Evolutionary conservation across 1,139 yeast genomes (phyloP).

Genomic region (Nakaseomyces sp.): DNA sequence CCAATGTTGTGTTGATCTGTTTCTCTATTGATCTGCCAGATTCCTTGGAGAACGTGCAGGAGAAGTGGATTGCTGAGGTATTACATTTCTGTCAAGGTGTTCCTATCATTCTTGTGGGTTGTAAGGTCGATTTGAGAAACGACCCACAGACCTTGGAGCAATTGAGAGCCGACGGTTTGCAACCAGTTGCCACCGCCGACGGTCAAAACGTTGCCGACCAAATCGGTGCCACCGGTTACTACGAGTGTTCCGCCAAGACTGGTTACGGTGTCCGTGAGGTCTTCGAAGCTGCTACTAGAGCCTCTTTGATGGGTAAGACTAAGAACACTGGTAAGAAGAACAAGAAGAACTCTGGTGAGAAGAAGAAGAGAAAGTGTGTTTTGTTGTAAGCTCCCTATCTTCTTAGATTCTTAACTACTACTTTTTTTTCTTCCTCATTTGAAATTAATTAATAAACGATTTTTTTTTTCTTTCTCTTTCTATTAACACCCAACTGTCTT

Average conservation of each 20-base stretch:
- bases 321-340: slow-evolving; percentile 26
- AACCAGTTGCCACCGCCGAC: slow-evolving; percentile 68
- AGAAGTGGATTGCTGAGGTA: slow-evolving; percentile 92
- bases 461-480: too few species aligned
- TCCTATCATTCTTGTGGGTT: slow-evolving; percentile 88
- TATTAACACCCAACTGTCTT: too few species aligned
- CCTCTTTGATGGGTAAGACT: slow-evolving; percentile 33
- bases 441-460: too few species aligned
- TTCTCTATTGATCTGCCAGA: slow-evolving; percentile 89
- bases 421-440: too few species aligned
- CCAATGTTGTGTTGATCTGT: slow-evolving; percentile 85
- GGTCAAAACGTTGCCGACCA: slow-evolving; percentile 80
- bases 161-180: slow-evolving; percentile 64
- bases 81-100: slow-evolving; percentile 92
- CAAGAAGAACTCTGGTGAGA: slow-evolving; percentile 26
- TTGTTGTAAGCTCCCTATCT: slow-evolving; percentile 23
- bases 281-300: slow-evolving; percentile 84
- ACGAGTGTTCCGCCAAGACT: slow-evolving; percentile 90
- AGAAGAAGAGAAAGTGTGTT: slow-evolving; percentile 33
- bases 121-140: slow-evolving; percentile 83
- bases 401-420: too few species aligned
- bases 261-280: slow-evolving; percentile 89
- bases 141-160: slow-evolving; percentile 70
- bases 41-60: slow-evolving; percentile 86
- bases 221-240: slow-evolving; percentile 77